Evolutionary conservation across 257 asterid genomes (phyloP), one percentile per base, ranked within the genome.

Genomic region (Fraxinus quadrangulata): DNA sequence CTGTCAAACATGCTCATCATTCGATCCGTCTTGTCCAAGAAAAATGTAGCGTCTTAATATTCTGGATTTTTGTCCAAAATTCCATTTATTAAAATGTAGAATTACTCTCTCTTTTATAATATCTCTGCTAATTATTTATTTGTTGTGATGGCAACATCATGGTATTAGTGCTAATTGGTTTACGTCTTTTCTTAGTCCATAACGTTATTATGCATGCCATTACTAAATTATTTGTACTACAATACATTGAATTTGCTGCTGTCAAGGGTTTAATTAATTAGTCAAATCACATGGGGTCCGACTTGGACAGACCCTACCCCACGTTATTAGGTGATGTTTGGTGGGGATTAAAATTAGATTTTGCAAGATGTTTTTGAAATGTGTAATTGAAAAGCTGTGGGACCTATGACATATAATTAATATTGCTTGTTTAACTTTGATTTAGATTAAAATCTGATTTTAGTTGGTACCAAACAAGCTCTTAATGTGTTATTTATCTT

Each of bases 251-350:
- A 89, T 79, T 88, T 86, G 97, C 82, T 81, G 89, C 81, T 69
- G 84, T 84, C 79, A 74, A 77, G 85, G 79, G 56, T 67, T 77
- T 81, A 71, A 83, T 70, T 86, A 90, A 75, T 86, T 89, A 88
- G 90, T 90, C 96, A 85, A 89, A 75, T 86, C 98, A 92, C 97
- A 89, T 92, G 97, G 97, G 94, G 90, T 42, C 51, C 51, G 51
- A 83, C 84, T 85, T 87, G 96, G 94, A 84, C 89, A 56, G 12
- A 3, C 92, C 86, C 78, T 85, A 78, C 89, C 45, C 45, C 1
- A 39, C 13, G 8, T 42, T 11, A 80, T 81, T 80, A 26, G 1
- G 28, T 26, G 28, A 1, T 26, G 28, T 26, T 26, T 26, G 28
- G 28, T 26, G 28, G 28, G 28, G 28, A 26, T 26, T 26, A 26